A percentile compares a stretch with the other conserved stretches of the same genome.
Conservation (phyloP, 2,329 filamentous ascomycete genomes). For the Paracorniculantispora psalliotae region DNA sequence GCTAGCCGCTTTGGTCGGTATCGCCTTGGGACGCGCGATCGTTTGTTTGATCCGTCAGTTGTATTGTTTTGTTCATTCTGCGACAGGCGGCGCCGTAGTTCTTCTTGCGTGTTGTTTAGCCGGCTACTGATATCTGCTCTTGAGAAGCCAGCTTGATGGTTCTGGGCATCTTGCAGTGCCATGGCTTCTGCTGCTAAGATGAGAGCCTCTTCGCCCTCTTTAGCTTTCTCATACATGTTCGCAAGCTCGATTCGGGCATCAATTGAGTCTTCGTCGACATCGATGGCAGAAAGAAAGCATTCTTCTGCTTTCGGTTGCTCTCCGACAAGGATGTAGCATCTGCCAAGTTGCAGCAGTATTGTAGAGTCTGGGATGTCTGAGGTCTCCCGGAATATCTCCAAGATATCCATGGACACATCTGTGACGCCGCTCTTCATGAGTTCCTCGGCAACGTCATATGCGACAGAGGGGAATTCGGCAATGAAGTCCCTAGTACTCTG, state of each 20-base stretch:
- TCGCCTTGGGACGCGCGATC: conserved; percentile 28
- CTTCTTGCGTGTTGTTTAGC: not conserved
- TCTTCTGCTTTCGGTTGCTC: conserved; percentile 67
- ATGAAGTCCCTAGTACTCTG: conserved; percentile 41
- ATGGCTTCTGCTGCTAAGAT: conserved; percentile 73
- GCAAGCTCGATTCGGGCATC: conserved; percentile 75
- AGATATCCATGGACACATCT: conserved; percentile 47
- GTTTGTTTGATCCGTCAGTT: not conserved
- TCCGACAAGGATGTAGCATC: conserved; percentile 63
- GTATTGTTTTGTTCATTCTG: not conserved
- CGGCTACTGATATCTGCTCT: conserved; percentile 4
- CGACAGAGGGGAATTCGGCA: conserved; percentile 70
- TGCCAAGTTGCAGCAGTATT: conserved; percentile 52
- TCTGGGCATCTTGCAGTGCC: conserved; percentile 49
- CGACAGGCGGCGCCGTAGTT: not conserved
- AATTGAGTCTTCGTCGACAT: conserved; percentile 65
- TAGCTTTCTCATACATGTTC: conserved; percentile 74
- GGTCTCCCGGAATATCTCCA: conserved; percentile 47
- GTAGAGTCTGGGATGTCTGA: conserved; percentile 47
- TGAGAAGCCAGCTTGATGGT: conserved; percentile 25
- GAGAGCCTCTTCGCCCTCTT: conserved; percentile 70
- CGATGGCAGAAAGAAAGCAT: conserved; percentile 69
- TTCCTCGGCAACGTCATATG: conserved; percentile 58
- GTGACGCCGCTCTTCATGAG: conserved; percentile 30
- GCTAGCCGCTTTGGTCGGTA: conserved; percentile 44